Conservation (phyloP, 768 basidiomycete genomes). For the Hygrocybe punicea region DNA sequence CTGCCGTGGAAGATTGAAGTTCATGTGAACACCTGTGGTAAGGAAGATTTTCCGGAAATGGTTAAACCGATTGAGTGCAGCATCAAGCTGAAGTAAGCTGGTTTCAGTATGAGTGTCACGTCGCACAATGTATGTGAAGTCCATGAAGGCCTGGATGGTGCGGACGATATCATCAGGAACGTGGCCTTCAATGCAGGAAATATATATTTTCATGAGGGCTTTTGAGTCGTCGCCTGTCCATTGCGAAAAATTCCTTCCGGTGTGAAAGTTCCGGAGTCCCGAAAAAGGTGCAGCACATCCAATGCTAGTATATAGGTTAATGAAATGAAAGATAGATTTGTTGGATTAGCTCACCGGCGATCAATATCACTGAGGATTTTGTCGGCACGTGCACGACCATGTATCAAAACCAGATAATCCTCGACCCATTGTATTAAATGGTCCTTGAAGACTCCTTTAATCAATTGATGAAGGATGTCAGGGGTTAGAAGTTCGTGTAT, state of each 20-base stretch:
- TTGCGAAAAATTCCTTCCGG: conserved; percentile 31
- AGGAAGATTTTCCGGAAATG: conserved; percentile 29
- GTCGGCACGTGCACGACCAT: too few species aligned
- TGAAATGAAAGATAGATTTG: background rate
- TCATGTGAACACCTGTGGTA: conserved; percentile 14
- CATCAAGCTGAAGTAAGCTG: conserved; percentile 8
- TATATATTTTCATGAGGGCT: conserved; percentile 38
- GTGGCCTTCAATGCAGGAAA: conserved; percentile 30
- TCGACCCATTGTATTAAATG: too few species aligned
- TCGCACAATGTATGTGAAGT: conserved; percentile 29
- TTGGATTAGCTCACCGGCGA: conserved; percentile 1
- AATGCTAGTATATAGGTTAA: conserved; percentile 12
- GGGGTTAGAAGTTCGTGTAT: too few species aligned
- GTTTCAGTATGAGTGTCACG: conserved; percentile 17
- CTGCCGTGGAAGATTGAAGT: conserved; percentile 27
- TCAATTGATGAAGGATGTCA: too few species aligned
- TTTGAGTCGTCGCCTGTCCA: conserved; percentile 41
- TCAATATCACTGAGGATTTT: conserved; percentile 36
- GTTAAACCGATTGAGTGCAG: conserved; percentile 28
- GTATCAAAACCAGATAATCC: too few species aligned
- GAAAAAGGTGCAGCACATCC: conserved; percentile 21
- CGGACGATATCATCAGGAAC: conserved; percentile 29
- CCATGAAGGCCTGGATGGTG: conserved; percentile 24
- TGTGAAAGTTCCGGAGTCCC: conserved; percentile 23
- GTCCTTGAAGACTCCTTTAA: too few species aligned